Conservation (phyloP, 1,284 basidiomycete genomes). For the Ustilago cynodontis region DNA sequence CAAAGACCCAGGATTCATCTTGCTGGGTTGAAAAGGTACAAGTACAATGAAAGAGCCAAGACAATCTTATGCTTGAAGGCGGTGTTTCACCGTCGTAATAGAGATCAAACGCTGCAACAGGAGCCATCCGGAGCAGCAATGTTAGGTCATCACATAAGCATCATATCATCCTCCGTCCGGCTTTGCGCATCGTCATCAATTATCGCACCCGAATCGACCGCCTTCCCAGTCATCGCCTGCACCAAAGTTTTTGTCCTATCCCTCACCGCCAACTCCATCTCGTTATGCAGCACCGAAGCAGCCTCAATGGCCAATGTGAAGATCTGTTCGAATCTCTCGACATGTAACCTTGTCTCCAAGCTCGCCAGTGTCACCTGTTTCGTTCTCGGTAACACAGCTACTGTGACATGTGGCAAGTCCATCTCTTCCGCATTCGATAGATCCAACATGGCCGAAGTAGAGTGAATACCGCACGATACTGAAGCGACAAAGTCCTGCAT, state of each 20-base stretch:
- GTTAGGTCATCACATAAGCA: conserved; percentile 15
- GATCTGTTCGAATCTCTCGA: conserved; percentile 91
- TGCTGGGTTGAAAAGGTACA: conserved; percentile 7
- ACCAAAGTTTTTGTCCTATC: conserved; percentile 78
- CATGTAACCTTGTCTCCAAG: conserved; percentile 93
- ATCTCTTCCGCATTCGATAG: conserved; percentile 88
- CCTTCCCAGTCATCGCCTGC: conserved; percentile 63
- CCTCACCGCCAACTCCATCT: conserved; percentile 84
- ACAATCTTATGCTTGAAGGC: no score
- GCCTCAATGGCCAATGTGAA: conserved; percentile 83
- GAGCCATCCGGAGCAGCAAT: no score
- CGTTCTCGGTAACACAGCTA: conserved; percentile 86
- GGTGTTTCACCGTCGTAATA: neutral
- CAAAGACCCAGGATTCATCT: neutral
- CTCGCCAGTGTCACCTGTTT: conserved; percentile 86
- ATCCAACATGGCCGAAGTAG: conserved; percentile 80
- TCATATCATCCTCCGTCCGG: conserved; percentile 28
- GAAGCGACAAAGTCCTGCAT: conserved; percentile 88
- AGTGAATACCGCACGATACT: conserved; percentile 74
- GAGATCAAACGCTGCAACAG: neutral
- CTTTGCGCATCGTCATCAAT: conserved; percentile 13
- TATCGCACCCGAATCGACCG: conserved; percentile 21
- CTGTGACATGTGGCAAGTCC: conserved; percentile 86
- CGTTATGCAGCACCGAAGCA: conserved; percentile 80
- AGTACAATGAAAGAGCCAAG: conserved; percentile 5